phyloP scores from a whole-genome alignment of 805 yeast genomes.

The Metschnikowia lochheadii region DNA sequence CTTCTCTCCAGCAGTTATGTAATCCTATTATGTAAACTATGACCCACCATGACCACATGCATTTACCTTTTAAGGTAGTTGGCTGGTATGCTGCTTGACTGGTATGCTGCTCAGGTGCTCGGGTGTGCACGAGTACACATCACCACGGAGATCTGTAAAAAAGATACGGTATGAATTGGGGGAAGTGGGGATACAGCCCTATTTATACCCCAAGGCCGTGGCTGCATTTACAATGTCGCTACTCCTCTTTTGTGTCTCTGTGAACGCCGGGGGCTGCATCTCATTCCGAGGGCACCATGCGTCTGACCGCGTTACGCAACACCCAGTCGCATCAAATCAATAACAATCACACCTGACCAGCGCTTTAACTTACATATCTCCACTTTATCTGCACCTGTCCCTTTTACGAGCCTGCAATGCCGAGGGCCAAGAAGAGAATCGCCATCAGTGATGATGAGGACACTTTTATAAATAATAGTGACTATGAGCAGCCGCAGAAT shows the following conservation, averaged over 20 bases:
- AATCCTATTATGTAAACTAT: too few relatives aligned
- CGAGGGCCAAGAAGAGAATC: conserved; percentile 10
- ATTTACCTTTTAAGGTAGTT: neutral
- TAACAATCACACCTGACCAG: neutral
- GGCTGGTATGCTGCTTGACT: neutral
- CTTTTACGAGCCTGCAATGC: conserved; percentile 3
- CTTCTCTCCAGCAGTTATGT: too few relatives aligned
- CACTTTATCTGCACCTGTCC: neutral
- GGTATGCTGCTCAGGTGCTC: too few relatives aligned
- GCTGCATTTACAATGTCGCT: neutral
- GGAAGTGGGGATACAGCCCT: neutral
- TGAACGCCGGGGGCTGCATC: neutral
- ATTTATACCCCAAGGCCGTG: neutral
- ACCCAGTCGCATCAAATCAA: conserved; percentile 3
- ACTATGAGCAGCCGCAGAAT: conserved; percentile 16
- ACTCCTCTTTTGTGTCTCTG: neutral
- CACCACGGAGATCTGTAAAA: too few relatives aligned
- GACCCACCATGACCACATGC: neutral
- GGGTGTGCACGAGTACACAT: neutral
- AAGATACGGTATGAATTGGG: neutral
- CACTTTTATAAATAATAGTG: conserved; percentile 41
- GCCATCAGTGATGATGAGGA: conserved; percentile 20
- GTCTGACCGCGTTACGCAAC: conserved; percentile 4
- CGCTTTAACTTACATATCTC: neutral
- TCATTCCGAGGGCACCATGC: conserved; percentile 6